Evolutionary conservation across 2,329 filamentous ascomycete genomes (phyloP), one percentile per base, ranked within the genome.

Genomic region (Aspergillus sp.): DNA sequence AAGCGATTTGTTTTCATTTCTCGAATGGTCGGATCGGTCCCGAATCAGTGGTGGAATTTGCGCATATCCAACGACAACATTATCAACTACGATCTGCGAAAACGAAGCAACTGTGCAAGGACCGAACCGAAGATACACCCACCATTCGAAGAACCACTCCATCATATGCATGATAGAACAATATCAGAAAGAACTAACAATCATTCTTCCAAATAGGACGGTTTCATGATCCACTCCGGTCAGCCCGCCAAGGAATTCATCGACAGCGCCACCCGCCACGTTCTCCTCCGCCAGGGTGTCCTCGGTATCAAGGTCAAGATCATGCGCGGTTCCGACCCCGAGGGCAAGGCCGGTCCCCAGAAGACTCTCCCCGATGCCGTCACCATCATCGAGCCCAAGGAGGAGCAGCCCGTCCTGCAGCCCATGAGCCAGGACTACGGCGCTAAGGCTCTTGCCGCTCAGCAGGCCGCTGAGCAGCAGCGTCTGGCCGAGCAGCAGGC

Each of bases 301-400:
- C 87, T 99, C 71, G 95, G 95, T 85, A 99, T 99, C 86, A 99
- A 99, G 89, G 95, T 99, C 83, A 99, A 99, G 93, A 99, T 99
- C 86, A 99, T 99, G 95, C 93, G 96, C 81, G 95, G 95, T 80
- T 95, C 92, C 74, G 95, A 99, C 86, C 95, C 95, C 81, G 92
- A 98, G 84, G 95, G 95, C 89, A 99, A 99, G 90, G 88, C 92
- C 76, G 92, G 95, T 73, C 93, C 94, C 75, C 91, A 93, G 84
- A 97, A 98, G 89, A 89, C 92, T 71, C 91, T 99, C 70, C 95
- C 95, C 73, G 95, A 99, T 82, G 92, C 92, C 80, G 95, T 99
- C 82, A 98, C 94, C 81, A 95, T 99, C 84, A 96, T 98, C 83
- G 95, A 99, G 87, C 96, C 95, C 83, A 99, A 99, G 91, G 95